phyloP scores from a whole-genome alignment of 257 asterid species.

The Petrea volubilis region DNA sequence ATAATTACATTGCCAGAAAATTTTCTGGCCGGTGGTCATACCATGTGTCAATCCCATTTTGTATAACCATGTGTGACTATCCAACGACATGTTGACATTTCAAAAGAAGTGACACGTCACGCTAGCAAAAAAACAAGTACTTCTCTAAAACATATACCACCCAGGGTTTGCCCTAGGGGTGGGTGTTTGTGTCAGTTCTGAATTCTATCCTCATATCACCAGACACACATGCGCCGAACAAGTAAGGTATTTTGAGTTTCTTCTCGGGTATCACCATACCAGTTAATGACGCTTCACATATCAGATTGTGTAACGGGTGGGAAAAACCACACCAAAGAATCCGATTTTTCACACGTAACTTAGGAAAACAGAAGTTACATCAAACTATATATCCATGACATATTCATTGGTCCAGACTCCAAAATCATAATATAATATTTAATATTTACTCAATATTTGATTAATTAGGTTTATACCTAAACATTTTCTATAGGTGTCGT shows the following conservation, averaged over 20 bases:
- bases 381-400: background rate
- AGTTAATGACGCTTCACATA: background rate
- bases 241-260: no score
- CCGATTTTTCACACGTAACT: background rate
- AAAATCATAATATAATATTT: background rate
- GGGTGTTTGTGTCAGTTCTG: no score
- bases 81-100: constrained; percentile 12
- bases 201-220: no score
- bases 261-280: no score
- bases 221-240: no score
- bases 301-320: background rate
- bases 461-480: background rate
- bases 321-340: background rate
- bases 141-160: no score
- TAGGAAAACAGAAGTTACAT: background rate
- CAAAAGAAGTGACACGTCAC: no score
- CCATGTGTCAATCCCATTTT: constrained; percentile 25
- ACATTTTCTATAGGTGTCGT: background rate
- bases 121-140: no score
- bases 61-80: background rate
- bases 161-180: no score
- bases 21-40: constrained; percentile 4
- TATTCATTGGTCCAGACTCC: background rate
- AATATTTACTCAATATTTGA: background rate
- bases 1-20: constrained; percentile 2